Base-by-base conservation (phyloP, 441 rosid species). In the Populus hybrid region DNA sequence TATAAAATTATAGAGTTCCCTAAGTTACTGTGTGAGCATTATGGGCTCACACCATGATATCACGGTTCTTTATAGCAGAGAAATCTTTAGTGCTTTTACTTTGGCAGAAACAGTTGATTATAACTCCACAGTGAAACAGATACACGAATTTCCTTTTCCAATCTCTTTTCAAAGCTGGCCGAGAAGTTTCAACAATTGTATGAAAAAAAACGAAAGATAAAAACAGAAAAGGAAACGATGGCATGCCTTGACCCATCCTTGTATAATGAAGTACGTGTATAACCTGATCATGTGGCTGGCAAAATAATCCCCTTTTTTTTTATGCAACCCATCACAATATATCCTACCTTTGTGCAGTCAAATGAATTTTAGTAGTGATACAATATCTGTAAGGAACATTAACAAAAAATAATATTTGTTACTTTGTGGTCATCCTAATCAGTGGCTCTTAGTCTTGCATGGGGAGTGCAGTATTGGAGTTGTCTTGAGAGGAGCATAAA, bases 401-500 rank as follows among this genome's bases (percentile, higher is more conserved):
- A 10, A 3, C 14, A 10, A 9, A 40, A 1, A 12, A 4, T 14
- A 40, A 40, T 12, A 11, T 46, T 46, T 46, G 57, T 46, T 14
- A 14, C 57, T 14, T 46, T 46, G 57, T 14, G 57, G 57, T 46
- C 57, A 46, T 46, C 19, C 18, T 46, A 46, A 4, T 4, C 14
- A 14, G 57, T n/a, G 61, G 7, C 23, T 9, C 19, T 34, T 21
- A 77, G 72, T 76, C 79, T 53, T 74, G 69, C 80, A 77, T 83
- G 72, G 84, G 50, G 76, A 71, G 83, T 46, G 5, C 57, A 23
- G 82, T 40, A 28, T 71, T 75, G 71, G 71, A 71, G 70, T 76
- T 76, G 67, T 78, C 82, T 11, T 82, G 80, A 36, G 91, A 82
- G 32, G 90, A 86, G 79, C 87, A 85, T 42, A 87, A 77, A 36